These are phyloP conservation scores for Bipolaris victoriae DNA, from an alignment of 2,329 filamentous ascomycete genomes.

Conservation along the genomic window DNA sequence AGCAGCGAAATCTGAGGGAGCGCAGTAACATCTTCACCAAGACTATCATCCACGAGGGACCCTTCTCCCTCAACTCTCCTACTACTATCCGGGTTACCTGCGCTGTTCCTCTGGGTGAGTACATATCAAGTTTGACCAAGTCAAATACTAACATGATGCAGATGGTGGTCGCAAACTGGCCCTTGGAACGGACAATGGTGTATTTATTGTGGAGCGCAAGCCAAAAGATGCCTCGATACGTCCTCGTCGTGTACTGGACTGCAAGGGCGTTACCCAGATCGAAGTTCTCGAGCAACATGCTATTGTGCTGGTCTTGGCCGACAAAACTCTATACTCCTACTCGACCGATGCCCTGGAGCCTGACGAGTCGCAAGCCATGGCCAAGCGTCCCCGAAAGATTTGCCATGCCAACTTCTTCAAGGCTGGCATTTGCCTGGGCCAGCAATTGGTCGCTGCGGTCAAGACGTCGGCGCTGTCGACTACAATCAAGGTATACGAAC, in stretches of 20 bases:
- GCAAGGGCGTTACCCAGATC: slow-evolving; percentile 87
- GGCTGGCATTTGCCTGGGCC: slow-evolving; percentile 89
- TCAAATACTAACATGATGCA: slow-evolving; percentile 48
- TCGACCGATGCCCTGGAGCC: slow-evolving; percentile 84
- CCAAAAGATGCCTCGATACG: slow-evolving; percentile 75
- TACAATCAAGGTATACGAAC: slow-evolving; percentile 99
- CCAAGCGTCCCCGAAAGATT: slow-evolving; percentile 92
- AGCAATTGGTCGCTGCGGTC: slow-evolving; percentile 94
- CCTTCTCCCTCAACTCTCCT: slow-evolving; percentile 69
- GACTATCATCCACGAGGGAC: slow-evolving; percentile 77
- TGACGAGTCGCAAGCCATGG: slow-evolving; percentile 73
- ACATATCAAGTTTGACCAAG: background rate
- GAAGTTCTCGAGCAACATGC: slow-evolving; percentile 96
- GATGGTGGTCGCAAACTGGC: slow-evolving; percentile 95
- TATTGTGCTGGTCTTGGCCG: slow-evolving; percentile 86
- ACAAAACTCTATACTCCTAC: slow-evolving; percentile 92
- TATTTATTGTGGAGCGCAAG: slow-evolving; percentile 90
- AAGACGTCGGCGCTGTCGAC: slow-evolving; percentile 92
- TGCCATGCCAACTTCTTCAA: slow-evolving; percentile 99
- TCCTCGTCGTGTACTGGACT: slow-evolving; percentile 84
- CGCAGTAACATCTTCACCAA: slow-evolving; percentile 73
- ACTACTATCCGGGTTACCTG: slow-evolving; percentile 88
- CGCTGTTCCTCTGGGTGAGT: slow-evolving; percentile 84
- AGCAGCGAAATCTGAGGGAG: slow-evolving; percentile 84
- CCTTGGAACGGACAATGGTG: slow-evolving; percentile 91